Percentiles rank a stretch among this genome's conserved stretches.
phyloP scores from a whole-genome alignment of 2,329 filamentous ascomycete species.

The Apiospora rasikravindrae region DNA sequence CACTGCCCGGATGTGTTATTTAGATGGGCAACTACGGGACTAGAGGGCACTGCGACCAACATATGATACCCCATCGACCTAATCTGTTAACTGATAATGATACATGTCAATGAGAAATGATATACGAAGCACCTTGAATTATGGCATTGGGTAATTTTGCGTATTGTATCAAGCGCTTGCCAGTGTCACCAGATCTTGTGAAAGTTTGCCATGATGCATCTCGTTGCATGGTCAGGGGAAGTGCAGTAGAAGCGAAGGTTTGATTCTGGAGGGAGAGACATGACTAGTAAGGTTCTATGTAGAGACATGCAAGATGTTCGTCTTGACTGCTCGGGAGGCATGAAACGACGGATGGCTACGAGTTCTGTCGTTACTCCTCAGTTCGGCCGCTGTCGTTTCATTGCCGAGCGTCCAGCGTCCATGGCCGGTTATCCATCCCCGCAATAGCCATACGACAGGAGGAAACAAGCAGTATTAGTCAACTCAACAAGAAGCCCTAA shows the following conservation, averaged over 20 bases:
- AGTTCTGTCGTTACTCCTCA: background rate
- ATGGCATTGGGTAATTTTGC: too few species aligned
- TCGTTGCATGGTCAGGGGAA: background rate
- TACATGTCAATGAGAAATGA: slow-evolving; percentile 32
- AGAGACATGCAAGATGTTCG: background rate
- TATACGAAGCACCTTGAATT: background rate
- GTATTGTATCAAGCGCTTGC: background rate
- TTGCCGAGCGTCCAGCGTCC: background rate
- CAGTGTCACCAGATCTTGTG: background rate
- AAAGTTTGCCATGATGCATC: background rate
- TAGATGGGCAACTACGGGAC: slow-evolving; percentile 1
- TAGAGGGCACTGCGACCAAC: slow-evolving; percentile 24
- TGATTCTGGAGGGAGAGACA: background rate
- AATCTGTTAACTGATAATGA: slow-evolving; percentile 33
- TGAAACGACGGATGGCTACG: background rate
- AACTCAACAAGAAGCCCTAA: too few species aligned
- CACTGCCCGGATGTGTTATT: slow-evolving; percentile 4
- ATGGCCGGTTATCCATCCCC: background rate
- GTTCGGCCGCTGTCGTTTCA: background rate
- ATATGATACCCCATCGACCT: slow-evolving; percentile 37
- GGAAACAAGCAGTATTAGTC: background rate
- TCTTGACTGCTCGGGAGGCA: background rate
- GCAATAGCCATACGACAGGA: background rate
- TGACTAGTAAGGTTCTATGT: background rate
- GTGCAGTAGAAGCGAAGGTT: background rate